Percentiles rank a stretch among this genome's conserved stretches.
These are phyloP conservation scores for Ceratocystiopsis sp. DNA, from an alignment of 2,329 filamentous ascomycete species.

Conservation along the genomic window DNA sequence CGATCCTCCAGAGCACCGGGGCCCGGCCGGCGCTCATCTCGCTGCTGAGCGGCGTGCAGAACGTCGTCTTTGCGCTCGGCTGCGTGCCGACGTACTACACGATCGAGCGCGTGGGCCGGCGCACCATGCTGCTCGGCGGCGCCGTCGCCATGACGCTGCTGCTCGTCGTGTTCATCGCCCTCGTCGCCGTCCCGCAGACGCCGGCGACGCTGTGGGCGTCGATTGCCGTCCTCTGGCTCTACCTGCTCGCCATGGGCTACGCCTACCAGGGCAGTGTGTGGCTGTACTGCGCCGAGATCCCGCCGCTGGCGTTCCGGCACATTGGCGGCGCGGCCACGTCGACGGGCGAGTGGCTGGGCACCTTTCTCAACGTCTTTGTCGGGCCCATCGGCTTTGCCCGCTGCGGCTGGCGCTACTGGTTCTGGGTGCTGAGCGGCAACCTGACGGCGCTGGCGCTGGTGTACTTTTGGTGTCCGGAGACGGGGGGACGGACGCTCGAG, in stretches of 20 bases:
- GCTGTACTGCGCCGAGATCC: constrained; percentile 2
- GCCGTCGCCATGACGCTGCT: background rate
- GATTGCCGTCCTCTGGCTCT: background rate
- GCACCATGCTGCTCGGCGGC: background rate
- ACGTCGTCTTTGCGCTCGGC: background rate
- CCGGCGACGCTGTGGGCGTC: background rate
- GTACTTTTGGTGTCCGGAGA: constrained; percentile 1
- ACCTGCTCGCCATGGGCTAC: background rate
- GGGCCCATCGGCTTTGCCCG: background rate
- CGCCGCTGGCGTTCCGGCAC: constrained; percentile 1
- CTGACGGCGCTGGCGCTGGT: background rate
- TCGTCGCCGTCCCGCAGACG: background rate
- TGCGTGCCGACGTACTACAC: background rate
- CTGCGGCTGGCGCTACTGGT: constrained; percentile 1
- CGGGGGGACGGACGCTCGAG: background rate
- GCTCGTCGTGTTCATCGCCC: background rate
- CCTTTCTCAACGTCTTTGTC: constrained; percentile 1
- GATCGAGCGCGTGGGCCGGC: background rate
- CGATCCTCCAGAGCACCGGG: background rate
- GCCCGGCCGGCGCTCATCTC: background rate
- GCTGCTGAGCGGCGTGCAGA: background rate
- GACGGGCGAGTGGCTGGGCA: background rate
- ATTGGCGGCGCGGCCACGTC: background rate
- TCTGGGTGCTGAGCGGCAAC: background rate
- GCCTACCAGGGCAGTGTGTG: background rate